Evolutionary conservation across 2,329 filamentous ascomycete genomes (phyloP).

Genomic region (Penicillium aurantiogriseum): DNA sequence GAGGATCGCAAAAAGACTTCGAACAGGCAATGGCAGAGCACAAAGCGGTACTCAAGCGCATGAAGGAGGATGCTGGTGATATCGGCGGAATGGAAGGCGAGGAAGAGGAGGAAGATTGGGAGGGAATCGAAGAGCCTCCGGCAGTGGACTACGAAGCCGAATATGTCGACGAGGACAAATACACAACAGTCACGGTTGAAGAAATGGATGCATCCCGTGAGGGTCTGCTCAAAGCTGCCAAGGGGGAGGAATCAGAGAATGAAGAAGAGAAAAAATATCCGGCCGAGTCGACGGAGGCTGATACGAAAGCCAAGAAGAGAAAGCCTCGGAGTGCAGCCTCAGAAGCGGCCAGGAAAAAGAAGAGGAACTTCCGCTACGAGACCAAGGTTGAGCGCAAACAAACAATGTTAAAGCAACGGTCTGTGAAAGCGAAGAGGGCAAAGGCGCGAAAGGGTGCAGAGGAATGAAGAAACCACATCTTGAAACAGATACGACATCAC

Average conservation of each 20-base stretch:
- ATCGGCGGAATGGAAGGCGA: slow-evolving; percentile 26
- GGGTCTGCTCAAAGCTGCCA: slow-evolving; percentile 61
- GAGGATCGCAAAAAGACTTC: slow-evolving; percentile 78
- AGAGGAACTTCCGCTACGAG: slow-evolving; percentile 91
- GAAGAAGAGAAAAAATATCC: slow-evolving; percentile 33
- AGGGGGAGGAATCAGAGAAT: slow-evolving; percentile 30
- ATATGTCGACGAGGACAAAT: slow-evolving; percentile 94
- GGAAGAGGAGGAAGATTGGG: slow-evolving; percentile 61
- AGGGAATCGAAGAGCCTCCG: slow-evolving; percentile 57
- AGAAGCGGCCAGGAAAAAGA: slow-evolving; percentile 70
- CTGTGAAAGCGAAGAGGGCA: slow-evolving; percentile 69
- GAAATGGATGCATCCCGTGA: slow-evolving; percentile 76
- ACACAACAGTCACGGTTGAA: slow-evolving; percentile 91
- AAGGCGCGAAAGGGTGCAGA: slow-evolving; percentile 48
- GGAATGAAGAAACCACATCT: background rate
- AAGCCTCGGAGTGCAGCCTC: slow-evolving; percentile 45
- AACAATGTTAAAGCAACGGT: slow-evolving; percentile 60
- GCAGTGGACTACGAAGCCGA: slow-evolving; percentile 79
- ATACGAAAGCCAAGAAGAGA: slow-evolving; percentile 46
- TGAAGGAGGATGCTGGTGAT: slow-evolving; percentile 43
- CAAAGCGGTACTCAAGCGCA: slow-evolving; percentile 65
- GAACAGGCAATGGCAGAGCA: slow-evolving; percentile 78
- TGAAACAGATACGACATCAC: slow-evolving; percentile 4
- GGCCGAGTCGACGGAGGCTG: slow-evolving; percentile 27
- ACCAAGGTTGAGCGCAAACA: slow-evolving; percentile 75